Conservation (phyloP, 2,329 filamentous ascomycete species). For the Penicillium aurantiogriseum region DNA sequence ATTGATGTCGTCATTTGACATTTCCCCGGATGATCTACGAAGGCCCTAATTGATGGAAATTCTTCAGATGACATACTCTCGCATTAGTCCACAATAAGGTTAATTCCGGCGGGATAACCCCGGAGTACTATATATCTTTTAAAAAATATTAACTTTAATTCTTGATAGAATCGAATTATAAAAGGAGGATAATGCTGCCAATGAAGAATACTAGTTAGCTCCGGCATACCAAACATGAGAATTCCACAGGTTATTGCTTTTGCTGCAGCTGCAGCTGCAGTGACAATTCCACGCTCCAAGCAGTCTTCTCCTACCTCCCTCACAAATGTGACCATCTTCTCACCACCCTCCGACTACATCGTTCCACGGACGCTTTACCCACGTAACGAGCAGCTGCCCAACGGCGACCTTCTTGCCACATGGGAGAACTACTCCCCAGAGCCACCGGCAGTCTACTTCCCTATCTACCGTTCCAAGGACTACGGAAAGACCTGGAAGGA, state of each 20-base stretch:
- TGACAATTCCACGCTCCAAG: constrained; percentile 3
- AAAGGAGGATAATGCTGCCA: not conserved
- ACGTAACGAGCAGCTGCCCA: constrained; percentile 47
- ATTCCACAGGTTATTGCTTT: constrained; percentile 13
- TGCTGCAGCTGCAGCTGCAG: constrained; percentile 11
- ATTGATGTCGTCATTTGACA: not conserved
- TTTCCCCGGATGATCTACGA: constrained; percentile 2
- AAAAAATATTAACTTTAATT: not conserved
- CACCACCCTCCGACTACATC: constrained; percentile 46
- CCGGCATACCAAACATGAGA: constrained; percentile 11
- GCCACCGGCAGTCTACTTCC: constrained; percentile 56
- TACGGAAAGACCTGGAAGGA: constrained; percentile 61
- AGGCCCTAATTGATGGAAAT: constrained; percentile 17
- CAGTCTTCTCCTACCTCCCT: constrained; percentile 27
- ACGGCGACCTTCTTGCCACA: constrained; percentile 50
- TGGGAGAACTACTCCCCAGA: constrained; percentile 58
- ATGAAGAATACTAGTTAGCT: not conserved
- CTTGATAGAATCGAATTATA: not conserved
- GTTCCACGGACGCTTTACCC: constrained; percentile 53
- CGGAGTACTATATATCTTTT: not conserved
- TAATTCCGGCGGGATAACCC: constrained; percentile 25
- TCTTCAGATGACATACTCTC: not conserved
- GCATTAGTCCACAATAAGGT: constrained; percentile 17
- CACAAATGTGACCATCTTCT: constrained; percentile 41
- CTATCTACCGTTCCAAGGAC: constrained; percentile 52